phyloP scores from a whole-genome alignment of 2,329 filamentous ascomycete species.

The Xylaria sp. region DNA sequence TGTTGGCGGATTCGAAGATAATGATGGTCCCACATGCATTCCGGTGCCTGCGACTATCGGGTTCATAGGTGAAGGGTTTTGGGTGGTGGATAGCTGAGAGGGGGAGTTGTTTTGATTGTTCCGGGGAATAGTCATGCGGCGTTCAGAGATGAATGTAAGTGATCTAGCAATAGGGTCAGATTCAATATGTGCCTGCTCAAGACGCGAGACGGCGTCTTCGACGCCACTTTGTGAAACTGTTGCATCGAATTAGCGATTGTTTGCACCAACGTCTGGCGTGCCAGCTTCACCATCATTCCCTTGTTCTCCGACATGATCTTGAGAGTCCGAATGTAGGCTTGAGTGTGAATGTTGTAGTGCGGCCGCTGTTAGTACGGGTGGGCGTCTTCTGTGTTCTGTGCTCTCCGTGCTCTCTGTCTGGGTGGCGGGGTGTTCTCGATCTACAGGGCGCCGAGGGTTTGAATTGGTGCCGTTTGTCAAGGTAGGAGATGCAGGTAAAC shows the following conservation, averaged over 20 bases:
- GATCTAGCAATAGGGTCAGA: no score
- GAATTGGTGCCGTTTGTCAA: background rate
- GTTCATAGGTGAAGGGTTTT: background rate
- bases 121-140: no score
- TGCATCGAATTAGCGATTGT: background rate
- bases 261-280: background rate
- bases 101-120: no score
- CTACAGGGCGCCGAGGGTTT: background rate
- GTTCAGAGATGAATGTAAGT: no score
- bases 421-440: background rate
- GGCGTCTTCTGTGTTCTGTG: background rate
- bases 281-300: background rate
- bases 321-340: conserved; percentile 1
- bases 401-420: background rate
- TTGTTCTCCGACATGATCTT: background rate
- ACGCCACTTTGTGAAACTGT: background rate
- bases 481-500: background rate
- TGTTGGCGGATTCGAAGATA: conserved; percentile 15
- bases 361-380: background rate
- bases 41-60: background rate
- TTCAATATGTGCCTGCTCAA: no score
- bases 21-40: background rate
- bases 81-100: background rate
- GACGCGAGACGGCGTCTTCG: no score
- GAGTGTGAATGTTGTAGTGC: background rate